These are phyloP conservation scores for Chrysosporium queenslandicum DNA, from an alignment of 2,329 filamentous ascomycete genomes.

Conservation along the genomic window DNA sequence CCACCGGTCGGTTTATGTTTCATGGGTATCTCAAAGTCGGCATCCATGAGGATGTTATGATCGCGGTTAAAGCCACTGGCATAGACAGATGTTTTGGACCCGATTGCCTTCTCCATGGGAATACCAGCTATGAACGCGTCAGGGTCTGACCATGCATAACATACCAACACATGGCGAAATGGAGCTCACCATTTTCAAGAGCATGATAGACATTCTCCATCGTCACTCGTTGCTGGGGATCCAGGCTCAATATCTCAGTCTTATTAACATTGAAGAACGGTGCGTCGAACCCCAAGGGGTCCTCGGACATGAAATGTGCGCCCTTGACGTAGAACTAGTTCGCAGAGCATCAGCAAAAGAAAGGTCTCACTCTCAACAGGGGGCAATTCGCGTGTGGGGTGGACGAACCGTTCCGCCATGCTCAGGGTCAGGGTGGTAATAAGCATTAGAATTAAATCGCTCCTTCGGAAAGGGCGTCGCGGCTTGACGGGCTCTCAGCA, in stretches of 20 bases:
- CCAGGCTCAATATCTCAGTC: constrained; percentile 16
- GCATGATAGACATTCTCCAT: constrained; percentile 20
- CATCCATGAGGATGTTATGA: constrained; percentile 7
- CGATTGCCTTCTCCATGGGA: constrained; percentile 9
- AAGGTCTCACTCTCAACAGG: neutral
- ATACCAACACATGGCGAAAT: too few species aligned
- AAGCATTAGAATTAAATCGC: constrained; percentile 28
- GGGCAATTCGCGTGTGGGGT: neutral
- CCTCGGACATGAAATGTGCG: constrained; percentile 16
- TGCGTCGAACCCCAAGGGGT: constrained; percentile 16
- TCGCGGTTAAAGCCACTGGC: constrained; percentile 9
- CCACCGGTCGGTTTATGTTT: constrained; percentile 22
- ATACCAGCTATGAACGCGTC: constrained; percentile 15
- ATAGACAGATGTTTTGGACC: constrained; percentile 11
- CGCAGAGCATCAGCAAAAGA: neutral
- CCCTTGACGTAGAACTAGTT: constrained; percentile 8
- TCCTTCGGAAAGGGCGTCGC: constrained; percentile 16
- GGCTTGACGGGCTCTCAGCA: constrained; percentile 5
- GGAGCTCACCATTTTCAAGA: constrained; percentile 17
- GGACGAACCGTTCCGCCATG: constrained; percentile 25
- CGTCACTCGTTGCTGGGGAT: constrained; percentile 18
- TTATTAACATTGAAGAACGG: constrained; percentile 15
- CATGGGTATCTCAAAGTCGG: constrained; percentile 4
- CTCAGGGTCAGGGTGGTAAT: constrained; percentile 33
- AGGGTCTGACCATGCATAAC: neutral